phyloP scores from a whole-genome alignment of 768 basidiomycete genomes.

The Xerocomellus intermedius region DNA sequence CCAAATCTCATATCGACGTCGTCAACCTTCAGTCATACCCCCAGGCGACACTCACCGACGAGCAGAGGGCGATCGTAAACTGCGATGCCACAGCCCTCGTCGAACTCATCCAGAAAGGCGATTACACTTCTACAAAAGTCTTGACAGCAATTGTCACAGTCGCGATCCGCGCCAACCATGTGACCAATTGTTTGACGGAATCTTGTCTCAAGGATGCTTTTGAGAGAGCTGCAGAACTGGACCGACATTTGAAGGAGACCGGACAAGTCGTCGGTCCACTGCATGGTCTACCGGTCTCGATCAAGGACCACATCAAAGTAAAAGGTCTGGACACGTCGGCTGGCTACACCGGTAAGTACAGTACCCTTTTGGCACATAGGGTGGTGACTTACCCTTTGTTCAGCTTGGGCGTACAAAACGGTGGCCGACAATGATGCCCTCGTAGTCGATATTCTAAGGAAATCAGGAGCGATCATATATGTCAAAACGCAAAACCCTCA shows the following conservation, averaged over 20 bases:
- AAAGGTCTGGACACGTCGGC: constrained; percentile 42
- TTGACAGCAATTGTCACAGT: constrained; percentile 28
- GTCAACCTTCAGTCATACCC: constrained; percentile 28
- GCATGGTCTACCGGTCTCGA: constrained; percentile 44
- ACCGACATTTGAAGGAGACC: constrained; percentile 43
- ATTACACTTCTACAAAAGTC: constrained; percentile 26
- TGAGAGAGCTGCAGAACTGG: constrained; percentile 47
- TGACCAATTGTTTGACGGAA: constrained; percentile 55
- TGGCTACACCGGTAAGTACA: constrained; percentile 27
- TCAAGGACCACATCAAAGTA: constrained; percentile 49
- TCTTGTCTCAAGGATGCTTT: constrained; percentile 56
- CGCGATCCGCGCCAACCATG: constrained; percentile 30
- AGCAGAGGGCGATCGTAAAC: constrained; percentile 29
- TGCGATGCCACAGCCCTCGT: constrained; percentile 30
- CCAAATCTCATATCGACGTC: not conserved
- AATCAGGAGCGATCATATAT: constrained; percentile 46
- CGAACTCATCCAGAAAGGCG: constrained; percentile 20
- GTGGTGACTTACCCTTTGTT: constrained; percentile 16
- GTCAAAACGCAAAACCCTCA: constrained; percentile 49
- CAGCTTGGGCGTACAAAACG: constrained; percentile 40
- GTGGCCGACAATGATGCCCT: constrained; percentile 42
- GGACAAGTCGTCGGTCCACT: constrained; percentile 48
- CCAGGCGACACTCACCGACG: constrained; percentile 24
- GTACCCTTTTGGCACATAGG: not conserved
- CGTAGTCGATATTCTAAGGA: constrained; percentile 43